A percentile compares a stretch with the other conserved stretches of the same genome.
These are phyloP conservation scores for Annulohypoxylon nitens DNA, from an alignment of 495 filamentous ascomycete genomes.

Conservation along the genomic window DNA sequence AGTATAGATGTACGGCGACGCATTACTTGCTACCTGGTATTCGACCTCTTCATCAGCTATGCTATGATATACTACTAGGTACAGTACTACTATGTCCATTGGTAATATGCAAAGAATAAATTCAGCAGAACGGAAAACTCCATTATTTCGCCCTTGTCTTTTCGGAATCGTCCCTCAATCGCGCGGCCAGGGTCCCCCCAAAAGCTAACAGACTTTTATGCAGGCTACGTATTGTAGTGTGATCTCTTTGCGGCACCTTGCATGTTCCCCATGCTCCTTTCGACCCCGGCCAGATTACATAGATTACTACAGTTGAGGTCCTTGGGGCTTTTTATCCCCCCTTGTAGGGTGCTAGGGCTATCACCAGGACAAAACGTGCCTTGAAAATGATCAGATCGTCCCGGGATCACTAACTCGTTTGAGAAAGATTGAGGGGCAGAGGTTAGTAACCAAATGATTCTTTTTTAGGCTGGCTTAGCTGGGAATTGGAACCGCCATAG, in stretches of 20 bases:
- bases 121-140: conserved; percentile 39
- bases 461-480: conserved; percentile 18
- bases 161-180: conserved; percentile 40
- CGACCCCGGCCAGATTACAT: conserved; percentile 42
- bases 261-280: conserved; percentile 46
- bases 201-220: conserved; percentile 38
- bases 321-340: conserved; percentile 21
- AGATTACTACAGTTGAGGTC: conserved; percentile 40
- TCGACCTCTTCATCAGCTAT: conserved; percentile 37
- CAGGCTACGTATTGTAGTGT: conserved; percentile 40
- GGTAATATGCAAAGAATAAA: conserved; percentile 1
- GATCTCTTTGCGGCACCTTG: conserved; percentile 51
- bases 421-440: conserved; percentile 45
- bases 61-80: background rate
- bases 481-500: too few relatives aligned
- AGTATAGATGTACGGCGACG: conserved; percentile 26
- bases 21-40: conserved; percentile 20
- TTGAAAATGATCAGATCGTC: conserved; percentile 48
- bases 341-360: conserved; percentile 44
- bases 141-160: conserved; percentile 35
- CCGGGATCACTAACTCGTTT: conserved; percentile 47
- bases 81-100: background rate
- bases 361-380: conserved; percentile 45
- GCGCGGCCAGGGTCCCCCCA: conserved; percentile 21
- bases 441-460: conserved; percentile 27